Base-by-base conservation (phyloP, 306 rosid species). In the Canavalia ensiformis region DNA sequence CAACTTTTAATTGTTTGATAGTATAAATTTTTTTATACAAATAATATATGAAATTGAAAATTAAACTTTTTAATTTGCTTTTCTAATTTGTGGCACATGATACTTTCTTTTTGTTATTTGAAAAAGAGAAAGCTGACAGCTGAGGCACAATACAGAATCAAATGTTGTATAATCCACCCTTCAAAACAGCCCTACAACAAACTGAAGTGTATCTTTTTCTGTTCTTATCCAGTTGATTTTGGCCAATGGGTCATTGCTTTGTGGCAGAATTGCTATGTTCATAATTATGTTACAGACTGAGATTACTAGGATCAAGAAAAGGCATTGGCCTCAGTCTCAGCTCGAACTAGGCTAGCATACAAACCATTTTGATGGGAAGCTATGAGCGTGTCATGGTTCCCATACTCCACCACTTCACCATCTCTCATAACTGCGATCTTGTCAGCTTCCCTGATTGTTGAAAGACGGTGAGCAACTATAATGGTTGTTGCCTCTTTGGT, bases 401-500 rank as follows among this genome's bases (percentile, higher is more conserved):
- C 99, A 79, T 84, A 83, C 79, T 93, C 97, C 11, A 90, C 77
- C 60, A 95, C 88, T n/a, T 62, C 75, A 4, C 97, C 99, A 58
- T 90, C 78, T 87, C 78, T 89, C 88, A 93, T 79, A 2, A 90
- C 99, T 25, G 93, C 95, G 8, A 95, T 91, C 86, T 65, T 87
- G 11, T 87, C 87, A 58, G 97, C 97, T 57, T 86, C 90, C 88
- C 83, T 89, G 72, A 93, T 93, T 4, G 96, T 91, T 1, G 92
- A 86, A 28, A 93, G 90, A 82, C 96, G 88, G 72, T 91, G 98
- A 0, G 97, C 95, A 67, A 95, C 93, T 7, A 95, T 89, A 73
- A 93, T 68, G 5, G 96, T 90, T 9, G 97, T 93, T 69, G 99
- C 88, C 44, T 83, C 79, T 60, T 84, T 83, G 9, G 89, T 62